These are phyloP conservation scores for Talaromyces albobiverticillius DNA, from an alignment of 2,329 filamentous ascomycete species.

Conservation along the genomic window DNA sequence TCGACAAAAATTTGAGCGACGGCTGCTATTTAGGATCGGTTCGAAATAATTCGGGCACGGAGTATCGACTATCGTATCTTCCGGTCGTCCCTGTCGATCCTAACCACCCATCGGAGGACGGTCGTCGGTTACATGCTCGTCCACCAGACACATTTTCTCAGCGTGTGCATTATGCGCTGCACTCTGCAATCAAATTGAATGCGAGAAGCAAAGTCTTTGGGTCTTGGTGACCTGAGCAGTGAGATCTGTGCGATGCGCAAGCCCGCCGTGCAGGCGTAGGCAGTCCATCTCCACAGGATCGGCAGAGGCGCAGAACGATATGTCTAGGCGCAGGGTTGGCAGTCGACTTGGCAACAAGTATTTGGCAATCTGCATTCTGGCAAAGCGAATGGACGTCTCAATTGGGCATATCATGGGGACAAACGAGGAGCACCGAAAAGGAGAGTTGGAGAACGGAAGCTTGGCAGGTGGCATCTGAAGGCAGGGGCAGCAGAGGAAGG, in stretches of 20 bases:
- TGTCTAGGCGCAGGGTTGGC: conserved; percentile 3
- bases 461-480: not conserved
- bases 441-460: too few species aligned
- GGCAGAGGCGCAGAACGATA: conserved; percentile 7
- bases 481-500: conserved; percentile 2
- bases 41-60: not conserved
- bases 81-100: conserved; percentile 4
- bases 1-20: too few species aligned
- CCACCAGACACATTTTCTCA: too few species aligned
- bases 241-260: not conserved
- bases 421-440: not conserved
- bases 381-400: too few species aligned
- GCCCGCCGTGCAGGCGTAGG: too few species aligned
- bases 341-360: not conserved
- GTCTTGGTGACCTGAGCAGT: too few species aligned
- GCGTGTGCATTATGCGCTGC: conserved; percentile 3
- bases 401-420: not conserved
- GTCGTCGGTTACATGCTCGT: not conserved
- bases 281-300: conserved; percentile 1
- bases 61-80: not conserved
- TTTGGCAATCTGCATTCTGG: too few species aligned
- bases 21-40: too few species aligned
- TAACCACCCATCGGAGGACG: not conserved
- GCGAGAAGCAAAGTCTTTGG: too few species aligned
- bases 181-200: not conserved